Base-by-base conservation (phyloP, 83 land plant genomes). In the Isoetes engelmannii region DNA sequence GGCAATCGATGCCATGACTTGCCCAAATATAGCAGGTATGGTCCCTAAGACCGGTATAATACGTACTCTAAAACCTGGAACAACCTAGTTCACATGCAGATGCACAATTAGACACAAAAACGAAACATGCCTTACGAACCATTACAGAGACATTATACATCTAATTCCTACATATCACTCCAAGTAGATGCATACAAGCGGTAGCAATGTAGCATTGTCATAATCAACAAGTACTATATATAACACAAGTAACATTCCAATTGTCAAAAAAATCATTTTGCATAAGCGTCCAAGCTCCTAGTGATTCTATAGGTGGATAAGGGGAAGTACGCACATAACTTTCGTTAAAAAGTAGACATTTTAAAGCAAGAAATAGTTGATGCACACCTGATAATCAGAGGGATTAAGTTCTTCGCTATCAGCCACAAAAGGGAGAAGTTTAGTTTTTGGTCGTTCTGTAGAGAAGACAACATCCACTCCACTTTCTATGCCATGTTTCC, bases 1-100 rank as follows among this genome's bases (percentile, higher is more conserved):
- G 50, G 87, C 89, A 75, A 91, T 85, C 47, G 99, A 86, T 6
- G 99, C 99, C 99, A 95, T 95, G 41, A 89, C 84, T 76, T 88
- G 97, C 28, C 99, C 99, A 80, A 95, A 94, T 67, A 95, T 95
- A n/a, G 99, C 99, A 19, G 99, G 99, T 69, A 95, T 87, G 55
- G 91, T 88, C 43, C 99, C 99, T 53, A 95, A 65, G 20, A 95
- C 99, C 45, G 99, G 99, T 44, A 95, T 95, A 20, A 91, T 90
- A 7, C 99, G 93, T 48, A 95, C 97, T 61, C 99, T 84, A 67
- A 95, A 95, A 19, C 95, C 94, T 54, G 99, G 99, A 5, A 92
- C 87, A 44, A 95, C 79, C 99, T 95, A 87, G 57, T n/a, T 68
- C 41, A 43, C 65, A 67, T 58, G 49, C 60, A 5, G 62, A 59